Conservation (phyloP, 768 basidiomycete genomes). For the Amanita pallidorosea region DNA sequence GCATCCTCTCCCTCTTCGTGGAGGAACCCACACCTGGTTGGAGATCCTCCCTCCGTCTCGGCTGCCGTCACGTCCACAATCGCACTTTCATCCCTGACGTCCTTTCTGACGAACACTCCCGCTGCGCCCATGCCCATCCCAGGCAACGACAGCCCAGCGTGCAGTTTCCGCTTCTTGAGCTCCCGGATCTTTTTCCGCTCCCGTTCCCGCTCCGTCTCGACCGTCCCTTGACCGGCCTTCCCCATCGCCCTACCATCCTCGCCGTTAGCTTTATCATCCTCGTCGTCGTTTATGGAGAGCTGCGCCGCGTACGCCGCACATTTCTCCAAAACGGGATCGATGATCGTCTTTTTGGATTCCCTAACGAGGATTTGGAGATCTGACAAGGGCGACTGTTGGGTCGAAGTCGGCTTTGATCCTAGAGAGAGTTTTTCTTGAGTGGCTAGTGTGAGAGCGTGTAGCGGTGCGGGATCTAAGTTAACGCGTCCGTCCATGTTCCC, state of each 20-base stretch:
- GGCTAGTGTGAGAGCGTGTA: slow-evolving; percentile 34
- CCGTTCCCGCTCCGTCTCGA: slow-evolving; percentile 20
- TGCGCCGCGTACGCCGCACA: slow-evolving; percentile 14
- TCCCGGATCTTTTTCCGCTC: slow-evolving; percentile 43
- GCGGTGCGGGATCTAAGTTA: slow-evolving; percentile 40
- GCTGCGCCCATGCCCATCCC: slow-evolving; percentile 12
- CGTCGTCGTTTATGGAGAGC: slow-evolving; percentile 15
- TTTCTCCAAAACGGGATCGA: slow-evolving; percentile 36
- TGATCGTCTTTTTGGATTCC: slow-evolving; percentile 34
- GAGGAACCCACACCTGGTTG: background rate
- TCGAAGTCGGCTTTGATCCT: slow-evolving; percentile 25
- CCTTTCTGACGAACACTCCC: slow-evolving; percentile 44
- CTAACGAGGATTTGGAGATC: slow-evolving; percentile 50
- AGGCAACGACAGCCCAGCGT: slow-evolving; percentile 21
- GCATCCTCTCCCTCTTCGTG: background rate
- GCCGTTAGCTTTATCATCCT: slow-evolving; percentile 21
- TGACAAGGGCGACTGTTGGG: slow-evolving; percentile 36
- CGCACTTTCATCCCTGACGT: slow-evolving; percentile 48
- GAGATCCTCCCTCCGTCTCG: slow-evolving; percentile 12
- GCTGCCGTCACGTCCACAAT: slow-evolving; percentile 46
- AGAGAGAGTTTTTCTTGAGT: slow-evolving; percentile 23
- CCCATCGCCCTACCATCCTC: slow-evolving; percentile 14
- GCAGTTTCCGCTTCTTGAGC: slow-evolving; percentile 43
- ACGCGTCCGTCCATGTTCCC: background rate
- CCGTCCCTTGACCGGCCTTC: slow-evolving; percentile 16